A percentile compares a stretch with the other conserved stretches of the same genome.
Conservation (phyloP, 768 basidiomycete genomes). For the Termitomyces sp. region DNA sequence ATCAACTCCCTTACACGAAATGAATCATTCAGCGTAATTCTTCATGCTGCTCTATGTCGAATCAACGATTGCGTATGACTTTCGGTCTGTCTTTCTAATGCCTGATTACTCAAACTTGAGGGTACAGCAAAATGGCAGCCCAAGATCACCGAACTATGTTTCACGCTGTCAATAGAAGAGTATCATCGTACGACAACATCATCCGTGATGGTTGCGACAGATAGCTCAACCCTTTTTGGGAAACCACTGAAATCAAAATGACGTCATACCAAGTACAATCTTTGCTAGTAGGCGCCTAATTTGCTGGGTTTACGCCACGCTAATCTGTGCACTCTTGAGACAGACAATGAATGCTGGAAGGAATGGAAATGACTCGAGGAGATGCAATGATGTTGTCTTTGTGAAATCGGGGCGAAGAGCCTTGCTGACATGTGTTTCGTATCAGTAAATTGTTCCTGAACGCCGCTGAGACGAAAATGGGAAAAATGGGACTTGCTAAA, state of each 20-base stretch:
- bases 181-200: background rate
- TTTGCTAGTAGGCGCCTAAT: background rate
- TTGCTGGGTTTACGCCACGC: slow-evolving; percentile 4
- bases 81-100: background rate
- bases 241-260: slow-evolving; percentile 1
- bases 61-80: background rate
- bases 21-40: background rate
- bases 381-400: background rate
- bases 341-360: background rate
- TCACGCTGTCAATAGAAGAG: background rate
- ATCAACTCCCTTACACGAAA: no score
- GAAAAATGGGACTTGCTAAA: background rate
- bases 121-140: background rate
- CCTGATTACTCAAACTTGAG: background rate
- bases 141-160: background rate
- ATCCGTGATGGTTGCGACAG: background rate
- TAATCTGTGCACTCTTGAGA: background rate
- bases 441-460: background rate
- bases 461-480: slow-evolving; percentile 3
- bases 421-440: background rate
- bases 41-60: background rate
- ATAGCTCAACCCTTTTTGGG: background rate
- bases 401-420: background rate
- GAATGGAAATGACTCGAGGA: background rate
- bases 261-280: slow-evolving; percentile 1